These are phyloP conservation scores for Chlamydomonas urium DNA, from an alignment of 139 green algal species.

Conservation along the genomic window DNA sequence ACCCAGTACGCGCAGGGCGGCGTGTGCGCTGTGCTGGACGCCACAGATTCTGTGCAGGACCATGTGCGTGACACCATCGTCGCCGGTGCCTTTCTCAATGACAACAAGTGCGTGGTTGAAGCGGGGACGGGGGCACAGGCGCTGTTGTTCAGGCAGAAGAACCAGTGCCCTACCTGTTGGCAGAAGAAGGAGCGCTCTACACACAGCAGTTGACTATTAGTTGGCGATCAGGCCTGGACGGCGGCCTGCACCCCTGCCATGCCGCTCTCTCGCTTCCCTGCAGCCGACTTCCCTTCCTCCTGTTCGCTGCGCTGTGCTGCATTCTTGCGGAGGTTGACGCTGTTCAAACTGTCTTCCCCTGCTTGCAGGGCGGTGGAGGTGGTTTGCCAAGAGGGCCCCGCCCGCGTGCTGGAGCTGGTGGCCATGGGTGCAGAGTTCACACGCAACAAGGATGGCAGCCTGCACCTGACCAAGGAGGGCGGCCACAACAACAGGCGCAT, in stretches of 20 bases:
- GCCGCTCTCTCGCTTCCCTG: neutral
- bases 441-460: constrained; percentile 59
- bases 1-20: constrained; percentile 90
- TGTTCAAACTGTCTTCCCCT: too few species aligned
- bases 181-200: too few species aligned
- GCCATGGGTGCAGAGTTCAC: constrained; percentile 86
- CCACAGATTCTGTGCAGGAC: constrained; percentile 73
- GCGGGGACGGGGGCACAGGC: too few species aligned
- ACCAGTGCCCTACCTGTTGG: too few species aligned
- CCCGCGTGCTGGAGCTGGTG: constrained; percentile 85
- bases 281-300: neutral
- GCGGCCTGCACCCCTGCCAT: too few species aligned
- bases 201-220: too few species aligned
- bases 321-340: too few species aligned
- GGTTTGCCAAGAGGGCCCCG: constrained; percentile 86
- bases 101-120: constrained; percentile 56
- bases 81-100: constrained; percentile 79
- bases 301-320: too few species aligned
- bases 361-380: constrained; percentile 78
- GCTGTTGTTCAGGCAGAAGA: too few species aligned
- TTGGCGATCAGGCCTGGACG: too few species aligned
- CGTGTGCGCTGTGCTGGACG: constrained; percentile 91
- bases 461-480: constrained; percentile 94
- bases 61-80: constrained; percentile 91
- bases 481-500: constrained; percentile 90